Conservation (phyloP, 768 basidiomycete genomes). For the Leccinum disarticulatum region DNA sequence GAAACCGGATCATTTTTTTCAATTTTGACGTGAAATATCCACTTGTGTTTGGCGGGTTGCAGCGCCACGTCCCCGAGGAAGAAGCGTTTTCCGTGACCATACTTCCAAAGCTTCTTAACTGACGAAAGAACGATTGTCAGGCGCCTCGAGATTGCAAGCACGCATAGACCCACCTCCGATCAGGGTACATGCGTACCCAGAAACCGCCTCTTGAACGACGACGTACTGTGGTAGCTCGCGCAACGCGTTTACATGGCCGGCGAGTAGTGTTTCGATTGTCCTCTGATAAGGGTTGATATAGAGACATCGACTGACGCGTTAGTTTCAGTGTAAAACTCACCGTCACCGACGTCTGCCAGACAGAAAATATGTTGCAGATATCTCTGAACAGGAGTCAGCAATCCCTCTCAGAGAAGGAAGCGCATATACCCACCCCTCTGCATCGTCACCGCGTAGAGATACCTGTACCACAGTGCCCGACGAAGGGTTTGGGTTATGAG, state of each 20-base stretch:
- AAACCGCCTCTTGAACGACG: conserved; percentile 6
- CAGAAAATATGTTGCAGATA: background rate
- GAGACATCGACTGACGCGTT: background rate
- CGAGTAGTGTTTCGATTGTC: conserved; percentile 27
- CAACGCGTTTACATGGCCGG: conserved; percentile 17
- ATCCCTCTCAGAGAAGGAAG: background rate
- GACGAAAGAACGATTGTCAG: conserved; percentile 8
- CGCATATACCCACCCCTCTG: conserved; percentile 26
- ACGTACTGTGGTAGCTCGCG: conserved; percentile 18
- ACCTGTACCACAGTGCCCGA: conserved; percentile 28
- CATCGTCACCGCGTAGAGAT: conserved; percentile 16
- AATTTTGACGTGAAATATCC: conserved; percentile 24
- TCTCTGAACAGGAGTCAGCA: conserved; percentile 12
- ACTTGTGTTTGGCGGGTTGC: conserved; percentile 27
- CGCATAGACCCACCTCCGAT: conserved; percentile 15
- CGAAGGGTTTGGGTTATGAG: background rate
- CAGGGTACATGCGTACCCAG: conserved; percentile 16
- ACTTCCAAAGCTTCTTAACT: conserved; percentile 30
- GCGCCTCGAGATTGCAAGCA: background rate
- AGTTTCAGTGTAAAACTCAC: conserved; percentile 12
- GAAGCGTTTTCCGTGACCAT: conserved; percentile 30
- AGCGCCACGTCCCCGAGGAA: conserved; percentile 18
- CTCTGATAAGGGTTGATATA: conserved; percentile 9
- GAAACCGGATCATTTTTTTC: background rate
- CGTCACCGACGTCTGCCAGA: conserved; percentile 17